Percentiles rank a stretch among this genome's conserved stretches.
phyloP scores from a whole-genome alignment of 495 filamentous ascomycete genomes.

The Lasiosphaeria ovina region DNA sequence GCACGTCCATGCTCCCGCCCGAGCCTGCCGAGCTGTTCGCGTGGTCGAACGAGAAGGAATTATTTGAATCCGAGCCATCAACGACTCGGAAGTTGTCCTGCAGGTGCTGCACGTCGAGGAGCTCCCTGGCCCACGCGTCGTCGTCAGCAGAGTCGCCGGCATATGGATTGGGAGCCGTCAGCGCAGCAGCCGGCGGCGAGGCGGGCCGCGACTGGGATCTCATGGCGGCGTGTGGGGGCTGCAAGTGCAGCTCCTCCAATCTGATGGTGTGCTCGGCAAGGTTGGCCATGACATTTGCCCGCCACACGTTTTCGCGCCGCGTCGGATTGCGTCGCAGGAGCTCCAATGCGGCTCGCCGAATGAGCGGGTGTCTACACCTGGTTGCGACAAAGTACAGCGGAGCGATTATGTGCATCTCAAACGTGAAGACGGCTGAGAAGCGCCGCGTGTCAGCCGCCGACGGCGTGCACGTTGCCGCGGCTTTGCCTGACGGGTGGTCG shows the following conservation, averaged over 20 bases:
- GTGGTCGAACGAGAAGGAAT: conserved; percentile 3
- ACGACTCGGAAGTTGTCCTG: neutral
- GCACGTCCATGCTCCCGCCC: conserved; percentile 7
- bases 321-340: conserved; percentile 36
- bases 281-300: conserved; percentile 34
- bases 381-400: conserved; percentile 50
- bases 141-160: conserved; percentile 8
- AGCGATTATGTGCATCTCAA: conserved; percentile 51
- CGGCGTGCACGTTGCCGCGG: neutral
- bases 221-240: conserved; percentile 1
- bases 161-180: conserved; percentile 9
- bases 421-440: conserved; percentile 41
- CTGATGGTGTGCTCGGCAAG: conserved; percentile 33
- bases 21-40: conserved; percentile 1
- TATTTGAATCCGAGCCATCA: neutral
- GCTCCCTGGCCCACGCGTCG: conserved; percentile 17
- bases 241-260: conserved; percentile 33
- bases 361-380: conserved; percentile 46
- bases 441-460: conserved; percentile 18
- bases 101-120: conserved; percentile 8
- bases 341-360: conserved; percentile 43
- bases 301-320: conserved; percentile 40
- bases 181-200: conserved; percentile 13
- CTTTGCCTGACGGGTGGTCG: conserved; percentile 9
- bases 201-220: conserved; percentile 10